A percentile compares a stretch with the other conserved stretches of the same genome.
Conservation (phyloP, 2,329 filamentous ascomycete genomes). For the Fusarium poae region DNA sequence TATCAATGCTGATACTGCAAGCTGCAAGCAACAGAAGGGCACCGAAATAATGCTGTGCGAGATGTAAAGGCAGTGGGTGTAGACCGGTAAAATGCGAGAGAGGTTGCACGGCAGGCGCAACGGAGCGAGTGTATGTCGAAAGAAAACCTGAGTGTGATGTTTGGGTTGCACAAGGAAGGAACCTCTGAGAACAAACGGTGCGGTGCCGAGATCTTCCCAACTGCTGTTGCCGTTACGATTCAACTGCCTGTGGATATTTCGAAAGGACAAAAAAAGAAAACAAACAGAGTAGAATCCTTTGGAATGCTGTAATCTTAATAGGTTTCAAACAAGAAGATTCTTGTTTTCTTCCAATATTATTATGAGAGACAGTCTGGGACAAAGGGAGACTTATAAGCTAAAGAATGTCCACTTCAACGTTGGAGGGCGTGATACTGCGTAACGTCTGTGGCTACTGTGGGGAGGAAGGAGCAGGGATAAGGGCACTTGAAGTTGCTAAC, state of each 20-base stretch:
- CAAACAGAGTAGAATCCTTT: not conserved
- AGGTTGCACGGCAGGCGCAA: conserved; percentile 42
- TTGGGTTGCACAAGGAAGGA: conserved; percentile 41
- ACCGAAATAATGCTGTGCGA: conserved; percentile 28
- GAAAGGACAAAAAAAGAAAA: conserved; percentile 15
- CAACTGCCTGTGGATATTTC: conserved; percentile 3
- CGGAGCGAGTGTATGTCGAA: conserved; percentile 31
- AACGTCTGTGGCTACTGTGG: conserved; percentile 45
- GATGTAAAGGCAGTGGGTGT: conserved; percentile 35
- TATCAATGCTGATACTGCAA: conserved; percentile 22
- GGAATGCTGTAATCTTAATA: conserved; percentile 22
- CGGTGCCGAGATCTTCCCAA: conserved; percentile 15
- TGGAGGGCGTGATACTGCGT: conserved; percentile 31
- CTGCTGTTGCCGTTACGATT: conserved; percentile 10
- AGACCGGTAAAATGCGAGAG: conserved; percentile 8
- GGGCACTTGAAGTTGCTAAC: conserved; percentile 1
- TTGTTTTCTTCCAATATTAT: conserved; percentile 19
- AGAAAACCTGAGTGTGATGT: conserved; percentile 26
- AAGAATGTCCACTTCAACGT: conserved; percentile 46
- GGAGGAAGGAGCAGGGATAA: conserved; percentile 44
- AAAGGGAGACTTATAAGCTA: conserved; percentile 47
- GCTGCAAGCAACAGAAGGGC: conserved; percentile 31
- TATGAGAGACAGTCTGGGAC: conserved; percentile 32
- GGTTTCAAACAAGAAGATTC: conserved; percentile 9
- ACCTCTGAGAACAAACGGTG: conserved; percentile 25